These are phyloP conservation scores for Candida neerlandica DNA, from an alignment of 1,139 yeast species.

Conservation along the genomic window DNA sequence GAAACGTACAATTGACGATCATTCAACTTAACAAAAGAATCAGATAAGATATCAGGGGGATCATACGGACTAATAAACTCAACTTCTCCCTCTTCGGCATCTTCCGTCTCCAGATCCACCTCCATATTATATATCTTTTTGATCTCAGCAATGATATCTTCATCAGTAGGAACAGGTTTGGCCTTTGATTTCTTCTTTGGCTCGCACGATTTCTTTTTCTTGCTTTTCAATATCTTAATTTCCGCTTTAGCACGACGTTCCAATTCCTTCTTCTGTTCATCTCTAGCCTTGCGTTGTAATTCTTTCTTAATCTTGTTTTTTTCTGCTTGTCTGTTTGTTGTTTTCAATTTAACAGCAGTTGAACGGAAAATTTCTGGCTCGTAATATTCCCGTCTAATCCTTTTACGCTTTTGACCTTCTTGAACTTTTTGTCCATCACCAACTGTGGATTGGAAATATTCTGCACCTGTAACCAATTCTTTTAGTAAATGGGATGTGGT, in stretches of 20 bases:
- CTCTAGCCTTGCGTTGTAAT: slow-evolving; percentile 10
- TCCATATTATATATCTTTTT: slow-evolving; percentile 8
- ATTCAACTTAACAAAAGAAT: slow-evolving; percentile 33
- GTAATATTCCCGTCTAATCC: slow-evolving; percentile 29
- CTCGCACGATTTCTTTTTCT: slow-evolving; percentile 13
- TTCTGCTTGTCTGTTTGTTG: slow-evolving; percentile 14
- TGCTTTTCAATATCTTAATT: slow-evolving; percentile 1
- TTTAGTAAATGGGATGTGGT: slow-evolving; percentile 12
- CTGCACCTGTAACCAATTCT: slow-evolving; percentile 29
- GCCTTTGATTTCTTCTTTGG: slow-evolving; percentile 7
- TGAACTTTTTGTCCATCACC: slow-evolving; percentile 36
- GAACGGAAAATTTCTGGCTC: slow-evolving; percentile 26
- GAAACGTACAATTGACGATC: slow-evolving; percentile 38
- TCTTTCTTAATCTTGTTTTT: slow-evolving; percentile 11
- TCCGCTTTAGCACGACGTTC: slow-evolving; percentile 1
- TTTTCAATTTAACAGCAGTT: slow-evolving; percentile 7
- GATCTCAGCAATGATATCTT: slow-evolving; percentile 9
- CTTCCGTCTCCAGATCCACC: slow-evolving; percentile 6
- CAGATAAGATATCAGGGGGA: slow-evolving; percentile 41
- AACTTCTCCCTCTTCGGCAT: slow-evolving; percentile 21
- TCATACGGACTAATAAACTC: slow-evolving; percentile 37
- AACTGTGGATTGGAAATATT: slow-evolving; percentile 41
- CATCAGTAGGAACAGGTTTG: slow-evolving; percentile 5
- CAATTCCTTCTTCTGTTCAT: slow-evolving; percentile 8
- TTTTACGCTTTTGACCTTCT: slow-evolving; percentile 36